A percentile compares a stretch with the other conserved stretches of the same genome.
Evolutionary conservation across 192 early-diverging fungal genomes (phyloP).

Genomic region (Coemansia sp.): DNA sequence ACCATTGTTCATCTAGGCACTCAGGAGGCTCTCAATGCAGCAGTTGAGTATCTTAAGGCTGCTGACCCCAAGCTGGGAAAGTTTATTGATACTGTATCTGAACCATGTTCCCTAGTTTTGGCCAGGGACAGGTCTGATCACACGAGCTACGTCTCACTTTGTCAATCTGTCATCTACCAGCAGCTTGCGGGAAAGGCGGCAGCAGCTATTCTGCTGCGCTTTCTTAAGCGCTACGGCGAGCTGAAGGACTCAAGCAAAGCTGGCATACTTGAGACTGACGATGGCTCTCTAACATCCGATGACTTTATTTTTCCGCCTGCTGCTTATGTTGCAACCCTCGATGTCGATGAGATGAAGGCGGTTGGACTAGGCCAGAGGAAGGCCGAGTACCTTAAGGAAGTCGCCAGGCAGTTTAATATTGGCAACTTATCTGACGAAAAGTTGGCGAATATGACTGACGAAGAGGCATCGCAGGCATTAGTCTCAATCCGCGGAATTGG

Average conservation of each 20-base stretch:
- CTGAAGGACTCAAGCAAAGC: conserved; percentile 22
- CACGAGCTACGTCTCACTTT: conserved; percentile 37
- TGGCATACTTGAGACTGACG: neutral
- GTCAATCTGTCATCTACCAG: conserved; percentile 64
- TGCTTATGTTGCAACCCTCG: conserved; percentile 48
- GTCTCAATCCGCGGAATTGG: conserved; percentile 67
- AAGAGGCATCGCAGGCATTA: conserved; percentile 53
- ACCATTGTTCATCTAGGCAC: no score
- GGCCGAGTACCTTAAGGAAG: conserved; percentile 63
- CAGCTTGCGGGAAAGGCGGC: conserved; percentile 71
- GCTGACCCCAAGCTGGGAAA: conserved; percentile 47
- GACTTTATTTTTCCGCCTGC: conserved; percentile 59
- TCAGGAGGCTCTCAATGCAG: conserved; percentile 26
- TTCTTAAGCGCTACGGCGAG: conserved; percentile 55
- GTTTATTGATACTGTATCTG: conserved; percentile 34
- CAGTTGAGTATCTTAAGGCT: conserved; percentile 41
- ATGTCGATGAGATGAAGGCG: conserved; percentile 30
- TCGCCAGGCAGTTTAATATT: conserved; percentile 59
- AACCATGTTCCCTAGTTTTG: conserved; percentile 28
- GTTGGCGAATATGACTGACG: conserved; percentile 57
- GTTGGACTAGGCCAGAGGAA: conserved; percentile 43
- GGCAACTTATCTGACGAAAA: conserved; percentile 49
- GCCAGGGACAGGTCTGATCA: conserved; percentile 21
- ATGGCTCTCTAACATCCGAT: neutral
- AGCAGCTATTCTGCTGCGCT: conserved; percentile 55